Evolutionary conservation across 495 filamentous ascomycete species (phyloP).

Genomic region (Penicillium paradoxum): DNA sequence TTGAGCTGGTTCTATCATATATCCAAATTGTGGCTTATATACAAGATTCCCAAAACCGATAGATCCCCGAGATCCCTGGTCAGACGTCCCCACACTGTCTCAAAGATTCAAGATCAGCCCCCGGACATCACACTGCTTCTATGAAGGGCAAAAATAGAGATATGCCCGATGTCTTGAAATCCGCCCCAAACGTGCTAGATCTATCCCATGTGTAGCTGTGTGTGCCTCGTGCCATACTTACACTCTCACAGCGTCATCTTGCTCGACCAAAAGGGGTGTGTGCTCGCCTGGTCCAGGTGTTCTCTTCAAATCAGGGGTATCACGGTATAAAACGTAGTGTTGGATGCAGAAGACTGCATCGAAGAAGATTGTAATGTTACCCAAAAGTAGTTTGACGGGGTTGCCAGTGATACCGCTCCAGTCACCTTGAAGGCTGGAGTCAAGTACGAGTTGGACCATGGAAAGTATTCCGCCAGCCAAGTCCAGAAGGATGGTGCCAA

Average conservation of each 20-base stretch:
- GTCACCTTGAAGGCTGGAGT: slow-evolving; percentile 76
- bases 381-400: slow-evolving; percentile 81
- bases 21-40: not conserved
- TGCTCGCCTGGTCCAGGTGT: slow-evolving; percentile 11
- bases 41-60: not conserved
- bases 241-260: slow-evolving; percentile 3
- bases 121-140: not conserved
- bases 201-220: not conserved
- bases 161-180: slow-evolving; percentile 16
- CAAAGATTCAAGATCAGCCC: slow-evolving; percentile 1
- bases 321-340: slow-evolving; percentile 74
- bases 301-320: slow-evolving; percentile 18
- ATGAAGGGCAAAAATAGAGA: slow-evolving; percentile 12
- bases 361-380: slow-evolving; percentile 80
- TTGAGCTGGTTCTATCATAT: not conserved
- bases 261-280: slow-evolving; percentile 28
- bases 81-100: slow-evolving; percentile 13
- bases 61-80: not conserved
- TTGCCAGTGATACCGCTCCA: slow-evolving; percentile 91
- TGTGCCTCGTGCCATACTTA: not conserved
- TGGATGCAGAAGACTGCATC: slow-evolving; percentile 81
- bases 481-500: slow-evolving; percentile 80
- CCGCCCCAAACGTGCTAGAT: slow-evolving; percentile 1
- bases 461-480: slow-evolving; percentile 77
- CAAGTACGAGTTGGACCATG: slow-evolving; percentile 73